A percentile compares a stretch with the other conserved stretches of the same genome.
These are phyloP conservation scores for Diaporthe capsici DNA, from an alignment of 2,329 filamentous ascomycete genomes.

Conservation along the genomic window DNA sequence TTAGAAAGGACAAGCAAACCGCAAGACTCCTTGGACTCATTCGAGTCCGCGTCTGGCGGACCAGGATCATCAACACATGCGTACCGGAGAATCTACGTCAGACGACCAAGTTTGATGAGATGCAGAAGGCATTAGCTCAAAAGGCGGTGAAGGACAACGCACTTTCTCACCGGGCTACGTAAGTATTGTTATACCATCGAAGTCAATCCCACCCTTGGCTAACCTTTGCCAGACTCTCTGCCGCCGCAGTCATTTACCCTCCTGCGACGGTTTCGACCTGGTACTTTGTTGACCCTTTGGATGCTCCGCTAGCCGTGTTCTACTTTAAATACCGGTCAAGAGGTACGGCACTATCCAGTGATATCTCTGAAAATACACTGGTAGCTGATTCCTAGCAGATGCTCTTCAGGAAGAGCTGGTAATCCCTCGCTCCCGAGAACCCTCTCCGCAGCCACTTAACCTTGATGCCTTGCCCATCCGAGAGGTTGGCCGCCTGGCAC, in stretches of 20 bases:
- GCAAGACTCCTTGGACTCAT: constrained; percentile 11
- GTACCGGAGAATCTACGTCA: too few relatives aligned
- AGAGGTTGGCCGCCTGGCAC: constrained; percentile 46
- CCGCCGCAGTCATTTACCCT: neutral
- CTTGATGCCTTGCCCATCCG: neutral
- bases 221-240: neutral
- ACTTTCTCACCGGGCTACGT: constrained; percentile 52
- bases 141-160: constrained; percentile 52
- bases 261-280: too few relatives aligned
- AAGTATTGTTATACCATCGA: neutral
- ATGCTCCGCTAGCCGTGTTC: constrained; percentile 47
- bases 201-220: neutral
- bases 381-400: constrained; percentile 43
- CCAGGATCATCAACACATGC: too few relatives aligned
- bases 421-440: constrained; percentile 46
- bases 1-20: neutral
- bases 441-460: constrained; percentile 24
- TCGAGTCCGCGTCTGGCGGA: neutral
- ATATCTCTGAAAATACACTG: neutral
- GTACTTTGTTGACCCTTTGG: constrained; percentile 35
- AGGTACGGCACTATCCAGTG: constrained; percentile 32
- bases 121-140: constrained; percentile 45
- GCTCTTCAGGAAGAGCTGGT: constrained; percentile 51
- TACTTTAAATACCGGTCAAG: constrained; percentile 52
- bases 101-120: neutral